These are phyloP conservation scores for Beauveria sp. DNA, from an alignment of 2,329 filamentous ascomycete species.

Conservation along the genomic window DNA sequence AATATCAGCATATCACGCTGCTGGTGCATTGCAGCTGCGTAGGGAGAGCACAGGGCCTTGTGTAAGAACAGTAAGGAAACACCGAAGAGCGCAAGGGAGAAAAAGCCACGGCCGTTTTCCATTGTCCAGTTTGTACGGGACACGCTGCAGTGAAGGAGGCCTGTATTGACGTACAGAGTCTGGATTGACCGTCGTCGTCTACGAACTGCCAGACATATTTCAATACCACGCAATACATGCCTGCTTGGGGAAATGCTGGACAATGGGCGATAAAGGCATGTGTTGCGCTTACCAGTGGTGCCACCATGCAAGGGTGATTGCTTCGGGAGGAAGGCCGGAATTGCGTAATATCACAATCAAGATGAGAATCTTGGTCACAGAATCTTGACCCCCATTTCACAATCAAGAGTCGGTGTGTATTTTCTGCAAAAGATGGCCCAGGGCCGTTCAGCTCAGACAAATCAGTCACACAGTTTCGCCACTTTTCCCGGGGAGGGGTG, in stretches of 20 bases:
- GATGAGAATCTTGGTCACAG: background rate
- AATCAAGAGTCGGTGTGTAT: background rate
- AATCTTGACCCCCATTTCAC: background rate
- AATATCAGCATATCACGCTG: background rate
- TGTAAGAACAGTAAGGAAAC: too few species aligned
- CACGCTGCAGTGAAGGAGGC: too few species aligned
- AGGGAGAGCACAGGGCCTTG: too few species aligned
- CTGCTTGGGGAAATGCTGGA: background rate
- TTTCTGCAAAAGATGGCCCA: background rate
- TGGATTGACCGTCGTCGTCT: background rate
- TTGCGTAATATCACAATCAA: background rate
- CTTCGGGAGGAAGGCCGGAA: background rate
- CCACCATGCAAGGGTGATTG: background rate
- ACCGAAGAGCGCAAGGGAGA: too few species aligned
- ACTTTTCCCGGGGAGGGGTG: background rate
- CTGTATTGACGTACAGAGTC: background rate
- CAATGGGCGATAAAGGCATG: background rate
- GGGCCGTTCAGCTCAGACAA: background rate
- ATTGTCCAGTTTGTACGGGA: too few species aligned
- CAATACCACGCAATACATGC: background rate
- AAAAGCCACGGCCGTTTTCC: too few species aligned
- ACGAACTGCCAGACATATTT: background rate
- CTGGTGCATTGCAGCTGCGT: background rate
- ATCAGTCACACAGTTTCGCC: background rate
- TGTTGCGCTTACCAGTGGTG: background rate